phyloP scores from a whole-genome alignment of 192 early-diverging fungal genomes.

The Umbelopsis isabellina region DNA sequence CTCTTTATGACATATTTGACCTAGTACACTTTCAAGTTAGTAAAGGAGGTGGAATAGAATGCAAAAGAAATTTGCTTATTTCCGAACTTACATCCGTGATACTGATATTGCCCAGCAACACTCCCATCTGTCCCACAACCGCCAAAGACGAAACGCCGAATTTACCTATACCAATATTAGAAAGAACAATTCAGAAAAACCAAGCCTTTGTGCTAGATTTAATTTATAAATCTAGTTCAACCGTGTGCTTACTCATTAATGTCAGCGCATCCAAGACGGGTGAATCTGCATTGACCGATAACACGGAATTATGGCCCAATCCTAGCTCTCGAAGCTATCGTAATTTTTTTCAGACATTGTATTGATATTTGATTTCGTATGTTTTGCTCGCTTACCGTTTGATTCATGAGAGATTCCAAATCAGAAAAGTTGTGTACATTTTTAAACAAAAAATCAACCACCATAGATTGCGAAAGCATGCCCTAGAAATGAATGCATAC shows the following conservation, averaged over 20 bases:
- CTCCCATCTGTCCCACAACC: constrained; percentile 55
- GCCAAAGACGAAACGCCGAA: constrained; percentile 67
- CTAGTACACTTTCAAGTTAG: not conserved
- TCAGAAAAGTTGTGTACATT: constrained; percentile 53
- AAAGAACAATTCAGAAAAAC: not conserved
- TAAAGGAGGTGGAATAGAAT: not conserved
- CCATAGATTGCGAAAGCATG: constrained; percentile 77
- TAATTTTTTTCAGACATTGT: not conserved
- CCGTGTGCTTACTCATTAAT: constrained; percentile 52
- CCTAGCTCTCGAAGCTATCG: constrained; percentile 56
- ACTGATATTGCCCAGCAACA: constrained; percentile 66
- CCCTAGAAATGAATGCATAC: constrained; percentile 43
- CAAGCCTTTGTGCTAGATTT: not conserved
- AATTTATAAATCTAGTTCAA: not conserved
- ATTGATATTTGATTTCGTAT: not conserved
- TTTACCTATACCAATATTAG: constrained; percentile 42
- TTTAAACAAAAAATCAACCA: constrained; percentile 70
- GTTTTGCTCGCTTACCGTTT: constrained; percentile 40
- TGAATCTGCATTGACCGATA: constrained; percentile 53
- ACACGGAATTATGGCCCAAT: constrained; percentile 57
- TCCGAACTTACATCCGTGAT: constrained; percentile 70
- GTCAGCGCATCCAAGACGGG: constrained; percentile 70
- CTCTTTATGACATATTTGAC: constrained; percentile 24
- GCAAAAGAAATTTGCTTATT: not conserved
- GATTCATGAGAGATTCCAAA: constrained; percentile 50